Conservation (phyloP, 805 yeast genomes). For the Hanseniaspora hatyaiensis region DNA sequence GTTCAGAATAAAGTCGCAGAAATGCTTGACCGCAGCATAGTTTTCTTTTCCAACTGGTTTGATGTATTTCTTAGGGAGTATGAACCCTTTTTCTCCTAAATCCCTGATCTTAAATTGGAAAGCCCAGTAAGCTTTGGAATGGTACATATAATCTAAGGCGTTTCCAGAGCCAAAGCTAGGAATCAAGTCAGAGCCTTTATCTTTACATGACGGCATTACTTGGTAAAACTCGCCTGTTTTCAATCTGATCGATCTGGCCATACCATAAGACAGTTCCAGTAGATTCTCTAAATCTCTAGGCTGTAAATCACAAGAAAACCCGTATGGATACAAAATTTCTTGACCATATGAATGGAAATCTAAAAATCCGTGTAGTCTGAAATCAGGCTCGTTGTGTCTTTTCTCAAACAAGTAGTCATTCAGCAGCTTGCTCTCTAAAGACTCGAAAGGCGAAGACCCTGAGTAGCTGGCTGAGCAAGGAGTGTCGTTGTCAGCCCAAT, state of each 20-base stretch:
- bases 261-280: conserved; percentile 69
- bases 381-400: conserved; percentile 30
- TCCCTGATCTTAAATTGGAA: conserved; percentile 73
- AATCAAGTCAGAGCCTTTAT: conserved; percentile 57
- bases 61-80: conserved; percentile 59
- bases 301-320: conserved; percentile 57
- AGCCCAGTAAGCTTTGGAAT: conserved; percentile 72
- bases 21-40: conserved; percentile 54
- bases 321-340: conserved; percentile 72
- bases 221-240: conserved; percentile 53
- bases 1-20: conserved; percentile 42
- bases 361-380: conserved; percentile 59
- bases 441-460: conserved; percentile 63
- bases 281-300: conserved; percentile 77
- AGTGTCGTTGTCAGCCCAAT: conserved; percentile 52
- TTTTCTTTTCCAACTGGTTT: conserved; percentile 68
- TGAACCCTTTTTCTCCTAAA: conserved; percentile 70
- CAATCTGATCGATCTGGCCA: conserved; percentile 59
- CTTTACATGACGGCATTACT: conserved; percentile 69
- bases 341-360: conserved; percentile 82
- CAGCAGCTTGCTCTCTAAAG: conserved; percentile 45
- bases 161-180: conserved; percentile 74
- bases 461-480: conserved; percentile 78
- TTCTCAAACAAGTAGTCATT: conserved; percentile 36
- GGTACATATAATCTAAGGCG: conserved; percentile 74